Conservation (phyloP, 805 yeast genomes). For the Candida parachauliodes region DNA sequence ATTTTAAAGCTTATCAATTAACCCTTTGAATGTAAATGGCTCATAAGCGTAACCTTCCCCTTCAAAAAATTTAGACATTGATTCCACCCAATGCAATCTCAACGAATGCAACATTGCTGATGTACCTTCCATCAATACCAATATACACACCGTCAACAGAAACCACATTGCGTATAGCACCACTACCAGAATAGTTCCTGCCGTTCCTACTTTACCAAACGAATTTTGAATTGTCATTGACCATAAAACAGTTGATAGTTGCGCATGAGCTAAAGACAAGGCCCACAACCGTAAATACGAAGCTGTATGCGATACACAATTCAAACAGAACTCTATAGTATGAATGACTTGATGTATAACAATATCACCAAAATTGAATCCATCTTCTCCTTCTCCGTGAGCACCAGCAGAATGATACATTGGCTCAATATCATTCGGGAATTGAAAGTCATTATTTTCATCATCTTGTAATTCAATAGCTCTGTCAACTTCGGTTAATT, state of each 20-base stretch:
- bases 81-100: constrained; percentile 79
- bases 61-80: constrained; percentile 75
- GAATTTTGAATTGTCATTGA: constrained; percentile 68
- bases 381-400: constrained; percentile 45
- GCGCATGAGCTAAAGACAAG: constrained; percentile 75
- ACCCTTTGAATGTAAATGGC: constrained; percentile 51
- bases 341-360: constrained; percentile 79
- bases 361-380: constrained; percentile 55
- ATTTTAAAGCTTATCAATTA: background rate
- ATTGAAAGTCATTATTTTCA: constrained; percentile 23
- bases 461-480: constrained; percentile 20
- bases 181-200: constrained; percentile 57
- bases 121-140: constrained; percentile 79
- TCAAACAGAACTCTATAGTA: constrained; percentile 75
- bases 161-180: constrained; percentile 74
- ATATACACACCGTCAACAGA: constrained; percentile 60
- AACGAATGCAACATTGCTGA: constrained; percentile 80
- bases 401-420: constrained; percentile 25
- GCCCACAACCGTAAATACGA: constrained; percentile 79
- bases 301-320: constrained; percentile 78
- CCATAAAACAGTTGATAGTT: constrained; percentile 71
- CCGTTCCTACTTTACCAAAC: constrained; percentile 50
- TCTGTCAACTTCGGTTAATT: constrained; percentile 41
- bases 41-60: constrained; percentile 71
- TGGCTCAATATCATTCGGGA: constrained; percentile 39